Base-by-base conservation (phyloP, 306 rosid genomes). In the Pueraria montana region DNA sequence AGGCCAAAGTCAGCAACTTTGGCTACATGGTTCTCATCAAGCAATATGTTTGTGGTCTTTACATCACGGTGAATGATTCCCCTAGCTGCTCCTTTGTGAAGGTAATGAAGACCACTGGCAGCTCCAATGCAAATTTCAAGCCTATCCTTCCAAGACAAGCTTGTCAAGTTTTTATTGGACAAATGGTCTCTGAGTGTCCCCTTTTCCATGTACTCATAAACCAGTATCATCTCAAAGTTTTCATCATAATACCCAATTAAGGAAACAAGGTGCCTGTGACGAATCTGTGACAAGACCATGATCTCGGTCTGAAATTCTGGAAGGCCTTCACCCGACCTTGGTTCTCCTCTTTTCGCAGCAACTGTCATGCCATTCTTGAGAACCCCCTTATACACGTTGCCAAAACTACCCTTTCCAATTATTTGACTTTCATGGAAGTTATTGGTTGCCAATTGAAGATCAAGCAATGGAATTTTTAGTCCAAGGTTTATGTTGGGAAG, bases 1-100 rank as follows among this genome's bases (percentile, higher is more conserved):
- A 89, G 89, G 23, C 92, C 92, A 66, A 87, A 89, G 32, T 89
- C 92, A 65, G 89, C 92, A 80, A 89, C 92, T 78, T 89, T 89
- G n/a, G 92, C 92, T 3, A 64, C 78, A 45, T 7, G 80, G 59
- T 89, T 84, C 81, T 87, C 87, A 72, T 85, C 86, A 34, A 89
- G 89, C 53, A 89, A 53, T 76, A 87, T 89, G 75, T 87, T 87
- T 0, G 90, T 87, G 12, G 92, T 74, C 72, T 89, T 89, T 17
- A 89, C 87, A 23, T 89, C 92, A 5, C 89, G 89, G 55, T 89
- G 91, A 56, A 89, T 85, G 62, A 89, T 87, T 76, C 90, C 89
- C 2, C 89, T 89, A 5, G 58, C 30, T 5, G 79, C 80, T 50
- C 87, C 89, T 55, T 84, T 87, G 76, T 87, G 90, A 45, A 87